Evolutionary conservation across 106 monocot genomes (phyloP).

Genomic region (Agapanthus africanus): DNA sequence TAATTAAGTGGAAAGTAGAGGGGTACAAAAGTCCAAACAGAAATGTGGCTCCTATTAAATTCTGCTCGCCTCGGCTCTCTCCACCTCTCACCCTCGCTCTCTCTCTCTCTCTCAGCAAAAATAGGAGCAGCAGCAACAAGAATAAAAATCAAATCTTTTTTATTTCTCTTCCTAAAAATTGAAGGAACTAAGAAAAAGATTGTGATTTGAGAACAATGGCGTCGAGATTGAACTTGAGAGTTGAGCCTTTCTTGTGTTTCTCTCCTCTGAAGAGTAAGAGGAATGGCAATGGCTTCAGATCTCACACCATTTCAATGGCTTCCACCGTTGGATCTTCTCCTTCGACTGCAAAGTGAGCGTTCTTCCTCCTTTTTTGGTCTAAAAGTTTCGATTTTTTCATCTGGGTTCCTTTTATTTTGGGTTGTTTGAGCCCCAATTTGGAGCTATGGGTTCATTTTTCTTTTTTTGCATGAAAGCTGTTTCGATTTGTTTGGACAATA

Average conservation of each 20-base stretch:
- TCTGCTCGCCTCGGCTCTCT: not conserved
- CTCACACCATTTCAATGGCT: constrained; percentile 9
- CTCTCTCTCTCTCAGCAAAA: not conserved
- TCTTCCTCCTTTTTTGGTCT: not conserved
- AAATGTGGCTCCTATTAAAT: constrained; percentile 13
- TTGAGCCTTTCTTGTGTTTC: not conserved
- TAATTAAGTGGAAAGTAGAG: no score
- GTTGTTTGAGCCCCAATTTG: no score
- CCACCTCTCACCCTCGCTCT: not conserved
- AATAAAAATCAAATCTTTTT: no score
- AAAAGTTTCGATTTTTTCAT: no score
- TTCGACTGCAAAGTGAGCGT: constrained; percentile 11
- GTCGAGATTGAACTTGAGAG: constrained; percentile 10
- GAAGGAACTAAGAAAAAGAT: not conserved
- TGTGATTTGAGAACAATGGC: constrained; percentile 1
- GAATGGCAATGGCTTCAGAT: constrained; percentile 9
- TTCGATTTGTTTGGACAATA: not conserved
- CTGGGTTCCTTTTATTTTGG: no score
- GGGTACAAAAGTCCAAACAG: not conserved
- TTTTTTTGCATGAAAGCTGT: no score
- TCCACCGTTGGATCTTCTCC: constrained; percentile 11
- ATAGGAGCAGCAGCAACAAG: not conserved
- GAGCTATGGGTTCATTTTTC: no score
- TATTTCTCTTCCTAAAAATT: no score
- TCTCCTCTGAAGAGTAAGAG: not conserved